Conservation (phyloP, 1,284 basidiomycete species). For the Pulveroboletus sp. region DNA sequence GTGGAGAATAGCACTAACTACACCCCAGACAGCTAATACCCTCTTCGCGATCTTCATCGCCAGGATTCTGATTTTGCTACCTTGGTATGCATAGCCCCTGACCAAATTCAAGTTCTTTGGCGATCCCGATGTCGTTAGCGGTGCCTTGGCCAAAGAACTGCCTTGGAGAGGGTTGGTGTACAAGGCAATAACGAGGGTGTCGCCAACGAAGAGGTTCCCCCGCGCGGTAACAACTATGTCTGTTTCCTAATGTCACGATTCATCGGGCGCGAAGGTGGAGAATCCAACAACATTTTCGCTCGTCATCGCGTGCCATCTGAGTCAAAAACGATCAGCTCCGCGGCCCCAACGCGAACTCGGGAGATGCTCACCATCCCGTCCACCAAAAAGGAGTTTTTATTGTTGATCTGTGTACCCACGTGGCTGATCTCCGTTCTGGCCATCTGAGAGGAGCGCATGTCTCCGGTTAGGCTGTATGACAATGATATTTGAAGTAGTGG, state of each 20-base stretch:
- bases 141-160: not conserved
- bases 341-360: not conserved
- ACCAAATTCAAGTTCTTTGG: not conserved
- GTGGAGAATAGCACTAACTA: constrained; percentile 35
- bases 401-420: not conserved
- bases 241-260: not conserved
- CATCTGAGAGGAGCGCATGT: not conserved
- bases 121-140: not conserved
- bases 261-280: not conserved
- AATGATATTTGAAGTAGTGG: not conserved
- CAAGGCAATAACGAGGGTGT: not conserved
- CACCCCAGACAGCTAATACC: constrained; percentile 8
- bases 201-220: not conserved
- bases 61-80: constrained; percentile 25
- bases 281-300: not conserved
- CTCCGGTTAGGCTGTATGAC: not conserved
- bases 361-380: not conserved
- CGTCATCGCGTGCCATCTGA: not conserved
- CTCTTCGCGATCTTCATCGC: not conserved
- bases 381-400: not conserved
- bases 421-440: not conserved
- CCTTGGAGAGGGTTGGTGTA: not conserved
- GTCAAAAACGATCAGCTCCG: not conserved
- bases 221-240: not conserved
- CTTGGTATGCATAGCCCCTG: constrained; percentile 34